Evolutionary conservation across 768 basidiomycete genomes (phyloP), one percentile per base, ranked within the genome.

Genomic region (Lactarius quietus): DNA sequence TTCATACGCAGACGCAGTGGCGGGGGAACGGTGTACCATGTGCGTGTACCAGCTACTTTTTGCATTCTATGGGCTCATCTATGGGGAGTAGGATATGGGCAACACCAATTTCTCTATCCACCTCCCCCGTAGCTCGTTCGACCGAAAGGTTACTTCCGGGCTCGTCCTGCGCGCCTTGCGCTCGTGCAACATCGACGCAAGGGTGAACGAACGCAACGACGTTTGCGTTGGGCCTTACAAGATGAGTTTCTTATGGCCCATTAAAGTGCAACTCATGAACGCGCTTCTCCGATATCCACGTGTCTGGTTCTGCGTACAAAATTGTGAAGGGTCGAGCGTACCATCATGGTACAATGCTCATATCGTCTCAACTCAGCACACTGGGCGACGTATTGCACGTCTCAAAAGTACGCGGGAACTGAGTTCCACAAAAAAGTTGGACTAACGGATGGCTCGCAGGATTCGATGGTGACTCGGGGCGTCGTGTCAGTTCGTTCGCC

Each of bases 311-410:
- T 10, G 97, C 97, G 14, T 99, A 97, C 79, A 98, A 97, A 77
- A 92, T 99, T 62, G 88, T 90, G 52, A 90, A 86, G 70, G 85
- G 86, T 59, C 82, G 97, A 33, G 94, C 95, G 8, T 98, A 98
- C 77, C 96, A 98, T 71, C 97, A 99, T 70, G 97, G 97, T 0
- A 99, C 97, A 18, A 99, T 99, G 97, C 84, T 99, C 31, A 90
- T 98, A 26, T 88, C 92, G 9, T 93, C 94, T 3, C 77, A 82
- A 54, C 81, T 98, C 33, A 79, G 83, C 38, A 81, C 84, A 7
- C 78, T 99, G 9, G 89, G 92, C 0, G 84, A 89, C 66, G 76
- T 93, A 12, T 79, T 98, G 57, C 84, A 79, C 15, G 80, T 82
- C 0, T 77, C 83, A 61, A 89, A 90, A 78, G 92, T 90, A 65